These are phyloP conservation scores for Wallacemonas sp. DNA, from an alignment of 208 protist genomes.

Conservation along the genomic window DNA sequence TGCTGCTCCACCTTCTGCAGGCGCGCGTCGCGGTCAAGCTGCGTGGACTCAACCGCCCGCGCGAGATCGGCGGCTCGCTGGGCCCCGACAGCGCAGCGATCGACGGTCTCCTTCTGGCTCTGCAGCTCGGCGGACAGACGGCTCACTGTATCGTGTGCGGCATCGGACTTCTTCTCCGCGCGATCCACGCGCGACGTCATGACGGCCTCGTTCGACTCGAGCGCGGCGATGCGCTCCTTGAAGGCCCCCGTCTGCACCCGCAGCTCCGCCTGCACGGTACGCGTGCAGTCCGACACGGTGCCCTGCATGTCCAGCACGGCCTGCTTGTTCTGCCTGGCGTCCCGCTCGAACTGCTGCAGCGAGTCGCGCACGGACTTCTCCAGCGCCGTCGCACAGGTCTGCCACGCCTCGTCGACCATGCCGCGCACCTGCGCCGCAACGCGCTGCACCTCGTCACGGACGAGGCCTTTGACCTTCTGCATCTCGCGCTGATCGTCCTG, in stretches of 20 bases:
- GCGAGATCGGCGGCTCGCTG: slow-evolving; percentile 47
- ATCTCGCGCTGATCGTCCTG: slow-evolving; percentile 61
- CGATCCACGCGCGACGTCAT: slow-evolving; percentile 55
- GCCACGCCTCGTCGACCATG: slow-evolving; percentile 60
- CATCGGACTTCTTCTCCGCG: slow-evolving; percentile 71
- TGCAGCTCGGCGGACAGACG: slow-evolving; percentile 39
- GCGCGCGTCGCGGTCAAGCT: slow-evolving; percentile 65
- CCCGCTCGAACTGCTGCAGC: slow-evolving; percentile 35
- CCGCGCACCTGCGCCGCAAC: slow-evolving; percentile 33
- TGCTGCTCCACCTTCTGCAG: slow-evolving; percentile 60
- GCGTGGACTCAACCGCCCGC: slow-evolving; percentile 54
- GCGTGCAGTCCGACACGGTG: slow-evolving; percentile 48
- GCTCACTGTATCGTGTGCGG: slow-evolving; percentile 41
- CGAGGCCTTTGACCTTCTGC: slow-evolving; percentile 24
- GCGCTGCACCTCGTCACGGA: slow-evolving; percentile 35
- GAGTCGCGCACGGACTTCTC: slow-evolving; percentile 43
- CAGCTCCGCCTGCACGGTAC: slow-evolving; percentile 52
- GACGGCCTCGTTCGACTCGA: slow-evolving; percentile 64
- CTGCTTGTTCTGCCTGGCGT: slow-evolving; percentile 34
- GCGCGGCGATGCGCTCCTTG: slow-evolving; percentile 59
- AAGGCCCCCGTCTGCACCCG: slow-evolving; percentile 42
- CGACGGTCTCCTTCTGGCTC: slow-evolving; percentile 37
- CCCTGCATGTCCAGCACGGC: slow-evolving; percentile 44
- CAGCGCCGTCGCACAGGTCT: slow-evolving; percentile 36
- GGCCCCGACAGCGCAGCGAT: slow-evolving; percentile 18